Percentiles rank a stretch among this genome's conserved stretches.
These are phyloP conservation scores for Coemansia sp. DNA, from an alignment of 192 early-diverging fungal genomes.

Conservation along the genomic window DNA sequence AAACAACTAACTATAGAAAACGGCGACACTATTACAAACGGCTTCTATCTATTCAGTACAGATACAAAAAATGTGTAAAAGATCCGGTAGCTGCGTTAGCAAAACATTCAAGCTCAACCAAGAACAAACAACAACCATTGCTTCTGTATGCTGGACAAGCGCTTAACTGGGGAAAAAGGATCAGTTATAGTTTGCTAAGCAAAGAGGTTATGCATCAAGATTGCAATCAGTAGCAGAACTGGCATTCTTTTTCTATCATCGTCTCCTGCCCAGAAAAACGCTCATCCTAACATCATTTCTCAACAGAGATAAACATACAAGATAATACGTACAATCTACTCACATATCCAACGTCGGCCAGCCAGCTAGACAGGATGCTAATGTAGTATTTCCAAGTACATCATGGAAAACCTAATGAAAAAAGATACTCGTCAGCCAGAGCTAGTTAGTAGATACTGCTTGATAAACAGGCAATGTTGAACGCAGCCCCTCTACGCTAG, in stretches of 20 bases:
- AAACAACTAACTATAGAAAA: neutral
- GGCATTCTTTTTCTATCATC: constrained; percentile 40
- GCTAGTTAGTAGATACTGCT: neutral
- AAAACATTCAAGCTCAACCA: too few species aligned
- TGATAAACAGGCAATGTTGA: neutral
- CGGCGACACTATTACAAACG: neutral
- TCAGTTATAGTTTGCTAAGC: constrained; percentile 48
- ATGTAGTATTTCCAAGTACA: too few species aligned
- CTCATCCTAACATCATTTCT: neutral
- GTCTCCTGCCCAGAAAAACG: constrained; percentile 4
- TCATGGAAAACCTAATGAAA: too few species aligned
- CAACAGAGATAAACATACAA: neutral
- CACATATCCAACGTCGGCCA: too few species aligned
- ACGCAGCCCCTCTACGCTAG: neutral
- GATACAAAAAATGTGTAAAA: too few species aligned
- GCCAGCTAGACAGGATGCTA: too few species aligned
- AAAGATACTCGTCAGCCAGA: too few species aligned
- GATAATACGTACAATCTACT: too few species aligned
- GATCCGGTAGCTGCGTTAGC: too few species aligned
- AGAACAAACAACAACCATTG: neutral
- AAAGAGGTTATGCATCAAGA: constrained; percentile 49
- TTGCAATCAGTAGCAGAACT: constrained; percentile 59
- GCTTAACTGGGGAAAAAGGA: neutral
- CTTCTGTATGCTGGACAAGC: too few species aligned
- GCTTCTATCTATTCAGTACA: neutral